Evolutionary conservation across 176 grass and related monocot genomes (phyloP).

Genomic region (Guadua angustifolia): DNA sequence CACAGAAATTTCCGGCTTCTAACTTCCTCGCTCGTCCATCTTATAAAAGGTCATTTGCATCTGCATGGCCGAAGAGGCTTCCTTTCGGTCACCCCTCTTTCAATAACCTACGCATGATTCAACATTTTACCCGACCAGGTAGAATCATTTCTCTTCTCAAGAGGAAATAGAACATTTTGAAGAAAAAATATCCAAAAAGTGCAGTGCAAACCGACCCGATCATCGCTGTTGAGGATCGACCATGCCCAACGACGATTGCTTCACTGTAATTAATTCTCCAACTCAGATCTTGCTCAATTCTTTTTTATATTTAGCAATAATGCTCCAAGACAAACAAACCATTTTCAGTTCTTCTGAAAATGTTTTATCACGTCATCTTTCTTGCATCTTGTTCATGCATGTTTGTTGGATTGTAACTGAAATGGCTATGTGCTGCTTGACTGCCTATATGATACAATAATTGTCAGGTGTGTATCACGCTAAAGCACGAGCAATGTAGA

Average conservation of each 20-base stretch:
- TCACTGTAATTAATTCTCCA: conserved; percentile 51
- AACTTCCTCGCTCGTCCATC: conserved; percentile 15
- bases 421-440: background rate
- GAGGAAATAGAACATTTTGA: background rate
- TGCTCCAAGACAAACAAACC: background rate
- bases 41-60: conserved; percentile 37
- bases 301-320: background rate
- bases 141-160: conserved; percentile 23
- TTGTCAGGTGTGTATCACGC: background rate
- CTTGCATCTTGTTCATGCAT: conserved; percentile 25
- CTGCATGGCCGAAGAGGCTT: conserved; percentile 42
- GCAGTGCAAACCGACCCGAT: background rate
- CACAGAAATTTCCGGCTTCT: conserved; percentile 39
- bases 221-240: conserved; percentile 21
- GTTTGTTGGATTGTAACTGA: conserved; percentile 25
- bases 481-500: conserved; percentile 14
- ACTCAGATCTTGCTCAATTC: conserved; percentile 38
- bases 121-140: background rate
- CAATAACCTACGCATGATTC: background rate
- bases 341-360: conserved; percentile 22
- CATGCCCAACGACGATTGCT: conserved; percentile 43
- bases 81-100: conserved; percentile 15
- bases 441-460: background rate
- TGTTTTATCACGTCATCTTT: conserved; percentile 2
- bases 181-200: background rate